Percentiles rank a stretch among this genome's conserved stretches.
Conservation (phyloP, 768 basidiomycete genomes). For the Pleurotus citrinopileatus region DNA sequence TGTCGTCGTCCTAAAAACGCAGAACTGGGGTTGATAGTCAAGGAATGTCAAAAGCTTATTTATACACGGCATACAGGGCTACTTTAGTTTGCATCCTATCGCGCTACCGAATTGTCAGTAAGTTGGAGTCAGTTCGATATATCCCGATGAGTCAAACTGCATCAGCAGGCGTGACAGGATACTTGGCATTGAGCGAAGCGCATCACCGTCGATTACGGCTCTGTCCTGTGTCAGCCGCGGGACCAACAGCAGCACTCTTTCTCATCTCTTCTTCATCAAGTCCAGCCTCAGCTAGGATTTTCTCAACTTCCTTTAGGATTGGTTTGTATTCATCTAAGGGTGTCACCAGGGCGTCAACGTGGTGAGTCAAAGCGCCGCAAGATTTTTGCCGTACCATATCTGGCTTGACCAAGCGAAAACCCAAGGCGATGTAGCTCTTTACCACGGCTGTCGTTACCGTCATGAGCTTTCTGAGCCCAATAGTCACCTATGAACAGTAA, state of each 20-base stretch:
- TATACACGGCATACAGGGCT: too few species aligned
- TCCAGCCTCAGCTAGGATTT: slow-evolving; percentile 79
- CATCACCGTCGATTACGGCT: slow-evolving; percentile 48
- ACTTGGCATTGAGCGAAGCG: neutral
- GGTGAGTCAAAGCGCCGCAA: slow-evolving; percentile 19
- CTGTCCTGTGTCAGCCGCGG: slow-evolving; percentile 35
- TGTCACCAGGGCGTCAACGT: neutral
- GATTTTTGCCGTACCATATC: slow-evolving; percentile 73
- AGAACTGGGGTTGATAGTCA: too few species aligned
- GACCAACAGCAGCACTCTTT: slow-evolving; percentile 45
- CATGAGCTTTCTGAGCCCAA: slow-evolving; percentile 75
- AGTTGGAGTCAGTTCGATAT: too few species aligned
- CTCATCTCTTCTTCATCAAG: slow-evolving; percentile 82
- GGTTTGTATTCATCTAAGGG: slow-evolving; percentile 75
- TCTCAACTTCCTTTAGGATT: slow-evolving; percentile 76
- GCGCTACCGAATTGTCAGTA: too few species aligned
- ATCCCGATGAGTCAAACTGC: neutral
- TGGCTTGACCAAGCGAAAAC: slow-evolving; percentile 70
- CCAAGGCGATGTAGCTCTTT: slow-evolving; percentile 78
- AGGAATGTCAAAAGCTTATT: too few species aligned
- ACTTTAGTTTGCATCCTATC: too few species aligned
- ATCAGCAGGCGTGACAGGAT: neutral
- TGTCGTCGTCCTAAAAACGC: too few species aligned
- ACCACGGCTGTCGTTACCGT: slow-evolving; percentile 60
- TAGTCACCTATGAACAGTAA: slow-evolving; percentile 52